Conservation (phyloP, 805 yeast species). For the Barnettozyma salicaria region DNA sequence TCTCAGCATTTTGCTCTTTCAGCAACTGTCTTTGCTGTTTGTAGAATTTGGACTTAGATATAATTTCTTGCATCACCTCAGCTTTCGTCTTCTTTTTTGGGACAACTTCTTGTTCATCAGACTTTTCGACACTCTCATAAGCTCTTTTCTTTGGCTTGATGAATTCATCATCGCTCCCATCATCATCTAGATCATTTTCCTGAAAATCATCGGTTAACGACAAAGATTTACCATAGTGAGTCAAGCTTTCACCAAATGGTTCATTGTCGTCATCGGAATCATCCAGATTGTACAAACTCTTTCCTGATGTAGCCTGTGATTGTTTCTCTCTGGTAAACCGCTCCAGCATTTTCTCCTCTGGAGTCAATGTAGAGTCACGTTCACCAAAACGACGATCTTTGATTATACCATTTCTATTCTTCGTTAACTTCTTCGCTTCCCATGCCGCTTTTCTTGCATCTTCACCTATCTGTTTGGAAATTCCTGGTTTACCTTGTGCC, state of each 20-base stretch:
- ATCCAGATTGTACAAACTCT: conserved; percentile 65
- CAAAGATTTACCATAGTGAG: conserved; percentile 74
- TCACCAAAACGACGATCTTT: conserved; percentile 93
- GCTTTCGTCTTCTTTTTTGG: conserved; percentile 69
- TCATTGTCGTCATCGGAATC: conserved; percentile 46
- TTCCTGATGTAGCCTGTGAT: conserved; percentile 39
- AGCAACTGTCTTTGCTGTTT: conserved; percentile 69
- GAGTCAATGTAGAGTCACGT: conserved; percentile 57
- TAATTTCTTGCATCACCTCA: conserved; percentile 81
- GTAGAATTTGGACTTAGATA: conserved; percentile 74
- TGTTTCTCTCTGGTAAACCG: conserved; percentile 90
- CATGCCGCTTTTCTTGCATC: conserved; percentile 56
- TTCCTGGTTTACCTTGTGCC: conserved; percentile 63
- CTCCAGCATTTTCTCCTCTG: conserved; percentile 91
- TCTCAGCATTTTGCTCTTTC: conserved; percentile 52
- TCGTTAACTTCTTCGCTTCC: conserved; percentile 54
- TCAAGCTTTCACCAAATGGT: conserved; percentile 41
- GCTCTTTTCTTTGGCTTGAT: conserved; percentile 31
- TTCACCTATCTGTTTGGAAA: conserved; percentile 63
- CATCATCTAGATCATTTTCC: conserved; percentile 41
- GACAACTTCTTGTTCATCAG: conserved; percentile 38
- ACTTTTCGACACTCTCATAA: conserved; percentile 18
- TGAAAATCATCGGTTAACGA: conserved; percentile 51
- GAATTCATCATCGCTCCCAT: conserved; percentile 32
- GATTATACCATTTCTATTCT: conserved; percentile 72